Evolutionary conservation across 768 basidiomycete genomes (phyloP).

Genomic region (Mycena maculata): DNA sequence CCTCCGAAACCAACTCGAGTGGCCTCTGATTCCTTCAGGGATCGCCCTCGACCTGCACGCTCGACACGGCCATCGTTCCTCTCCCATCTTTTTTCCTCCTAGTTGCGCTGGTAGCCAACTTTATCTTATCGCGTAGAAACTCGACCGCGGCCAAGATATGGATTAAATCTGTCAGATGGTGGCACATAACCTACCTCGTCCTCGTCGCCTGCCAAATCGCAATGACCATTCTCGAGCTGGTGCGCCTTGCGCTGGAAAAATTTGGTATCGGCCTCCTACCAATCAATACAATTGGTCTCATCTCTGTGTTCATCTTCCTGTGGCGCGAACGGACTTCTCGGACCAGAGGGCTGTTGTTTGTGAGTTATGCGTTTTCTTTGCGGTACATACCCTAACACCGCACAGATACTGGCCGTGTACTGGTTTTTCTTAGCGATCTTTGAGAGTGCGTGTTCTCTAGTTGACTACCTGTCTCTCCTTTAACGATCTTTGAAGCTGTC

Average conservation of each 20-base stretch:
- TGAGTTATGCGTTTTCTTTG: constrained; percentile 27
- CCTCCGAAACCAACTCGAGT: background rate
- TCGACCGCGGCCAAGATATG: background rate
- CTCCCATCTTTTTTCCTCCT: constrained; percentile 43
- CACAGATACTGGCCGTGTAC: constrained; percentile 37
- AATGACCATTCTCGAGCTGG: constrained; percentile 46
- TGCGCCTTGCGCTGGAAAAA: constrained; percentile 40
- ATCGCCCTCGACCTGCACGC: constrained; percentile 45
- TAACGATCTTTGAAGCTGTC: constrained; percentile 35
- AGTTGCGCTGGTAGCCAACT: constrained; percentile 24
- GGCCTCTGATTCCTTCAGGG: constrained; percentile 33
- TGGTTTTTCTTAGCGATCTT: constrained; percentile 40
- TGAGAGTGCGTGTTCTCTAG: too few relatives aligned
- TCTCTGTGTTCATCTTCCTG: constrained; percentile 34
- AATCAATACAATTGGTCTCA: constrained; percentile 35
- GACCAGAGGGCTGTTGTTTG: constrained; percentile 29
- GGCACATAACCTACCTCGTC: constrained; percentile 40
- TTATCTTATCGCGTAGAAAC: constrained; percentile 12
- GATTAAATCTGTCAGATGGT: constrained; percentile 33
- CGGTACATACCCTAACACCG: background rate
- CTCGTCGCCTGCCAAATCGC: constrained; percentile 39
- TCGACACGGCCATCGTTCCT: constrained; percentile 44
- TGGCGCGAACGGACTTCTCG: constrained; percentile 31
- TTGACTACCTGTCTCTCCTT: too few relatives aligned
- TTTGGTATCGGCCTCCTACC: constrained; percentile 46